Base-by-base conservation (phyloP, 495 filamentous ascomycete species). In the Pyronema domesticum region DNA sequence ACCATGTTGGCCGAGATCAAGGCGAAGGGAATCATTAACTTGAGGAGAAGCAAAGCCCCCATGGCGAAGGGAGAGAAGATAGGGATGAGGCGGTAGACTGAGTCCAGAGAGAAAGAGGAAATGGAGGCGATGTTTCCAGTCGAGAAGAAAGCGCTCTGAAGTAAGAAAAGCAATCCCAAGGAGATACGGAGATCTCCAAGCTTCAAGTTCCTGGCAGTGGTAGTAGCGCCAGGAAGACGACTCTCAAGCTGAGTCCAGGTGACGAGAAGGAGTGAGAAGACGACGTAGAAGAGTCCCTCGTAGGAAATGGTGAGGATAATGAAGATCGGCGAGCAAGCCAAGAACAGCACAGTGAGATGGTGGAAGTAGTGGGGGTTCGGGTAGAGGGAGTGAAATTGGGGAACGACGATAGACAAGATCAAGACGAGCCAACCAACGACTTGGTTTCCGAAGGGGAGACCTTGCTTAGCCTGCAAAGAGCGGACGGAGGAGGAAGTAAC, bases 301-400 rank as follows among this genome's bases (percentile, higher is more conserved):
- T 94, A 99, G 14, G 88, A 94, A 67, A 95, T 96, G 19, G 88
- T 94, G 56, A 99, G 82, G 60, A 96, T 84, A 65, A 99, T 83
- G 66, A 99, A 99, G 9, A 81, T 81, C 0, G 93, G 93, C 0
- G 88, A 81, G 64, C 94, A 96, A 10, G 89, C 85, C 42, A 99
- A 74, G 73, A 96, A 99, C 39, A 96, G 76, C 58, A 94, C 76
- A 63, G 89, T 73, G 13, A 96, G 73, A 35, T 89, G 79, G 66
- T 96, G 89, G 57, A 96, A 75, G 64, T 95, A 95, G 69, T 95
- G 79, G 57, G 73, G 83, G 67, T 88, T 89, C 4, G 89, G 83
- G 50, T 82, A 80, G 10, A 94, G 61, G 47, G 82, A 77, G 64
- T 99, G 82, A 14, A 86, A 71, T 63, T 91, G 78, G 15, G 93